Base-by-base conservation (phyloP, 257 asterid genomes). In the Rhazya stricta region DNA sequence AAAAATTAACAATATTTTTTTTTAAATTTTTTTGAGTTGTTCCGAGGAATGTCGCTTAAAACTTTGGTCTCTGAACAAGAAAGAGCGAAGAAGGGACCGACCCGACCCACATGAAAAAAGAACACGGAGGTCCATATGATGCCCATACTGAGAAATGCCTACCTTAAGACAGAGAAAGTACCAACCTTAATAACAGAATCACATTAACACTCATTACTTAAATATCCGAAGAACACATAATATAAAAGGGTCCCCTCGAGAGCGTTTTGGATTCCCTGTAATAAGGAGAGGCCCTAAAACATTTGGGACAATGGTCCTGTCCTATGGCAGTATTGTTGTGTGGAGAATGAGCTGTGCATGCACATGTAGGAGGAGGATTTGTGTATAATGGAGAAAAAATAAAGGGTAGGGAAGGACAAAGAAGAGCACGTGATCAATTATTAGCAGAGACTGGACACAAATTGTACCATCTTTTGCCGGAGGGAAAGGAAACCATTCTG, bases 331-430 rank as follows among this genome's bases (percentile, higher is more conserved):
- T 11, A 30, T 0, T 15, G n/a, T 0, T 32, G 18, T 66, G n/a
- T 76, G 80, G 71, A 71, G 61, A 58, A 51, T 72, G 81, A 77
- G 79, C 79, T 81, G 84, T 74, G 36, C 74, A 68, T 77, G 77
- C 84, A 81, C 84, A 81, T 81, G 84, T 61, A 58, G 39, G n/a
- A 39, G 51, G 46, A 41, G 16, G 16, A 21, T 8, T 1, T 9
- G 12, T 0, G 10, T 39, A 66, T 16, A 19, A 21, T 61, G 18
- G 41, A 61, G 21, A 19, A 4, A 39, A 1, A 15, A 13, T 13
- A 3, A 25, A 51, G 5, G 11, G 4, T n/a, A 45, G 41, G 60
- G 36, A 15, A 37, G 57, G 34, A 9, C 36, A 25, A 5, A 56
- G 19, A 3, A 30, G 39, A 46, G 43, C 75, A 71, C 76, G 80